Evolutionary conservation across 371 early-diverging fungal species (phyloP).

Genomic region (Apophysomyces sp.): DNA sequence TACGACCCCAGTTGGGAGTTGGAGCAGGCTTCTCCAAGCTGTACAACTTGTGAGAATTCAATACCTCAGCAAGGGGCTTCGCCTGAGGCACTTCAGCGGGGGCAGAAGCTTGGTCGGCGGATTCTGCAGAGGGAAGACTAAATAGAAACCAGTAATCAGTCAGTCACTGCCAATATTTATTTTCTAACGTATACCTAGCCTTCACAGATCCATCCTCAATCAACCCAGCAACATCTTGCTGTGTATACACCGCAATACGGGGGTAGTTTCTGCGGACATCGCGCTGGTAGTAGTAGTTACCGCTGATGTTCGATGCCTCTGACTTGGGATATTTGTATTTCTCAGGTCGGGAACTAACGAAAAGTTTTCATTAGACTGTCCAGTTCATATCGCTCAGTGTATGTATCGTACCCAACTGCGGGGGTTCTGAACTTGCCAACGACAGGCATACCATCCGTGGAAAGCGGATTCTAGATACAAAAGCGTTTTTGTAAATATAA

Average conservation of each 20-base stretch:
- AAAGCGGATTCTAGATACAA: slow-evolving; percentile 54
- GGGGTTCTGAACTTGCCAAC: slow-evolving; percentile 61
- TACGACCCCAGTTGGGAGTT: slow-evolving; percentile 40
- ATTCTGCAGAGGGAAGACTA: slow-evolving; percentile 30
- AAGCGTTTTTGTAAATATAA: neutral
- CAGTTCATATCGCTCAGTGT: neutral
- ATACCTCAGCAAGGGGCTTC: slow-evolving; percentile 46
- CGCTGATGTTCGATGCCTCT: slow-evolving; percentile 62
- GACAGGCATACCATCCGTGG: slow-evolving; percentile 62
- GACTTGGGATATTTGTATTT: slow-evolving; percentile 56
- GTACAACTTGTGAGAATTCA: slow-evolving; percentile 38
- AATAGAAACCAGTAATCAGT: neutral
- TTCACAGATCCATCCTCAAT: slow-evolving; percentile 51
- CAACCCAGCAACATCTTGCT: slow-evolving; percentile 71
- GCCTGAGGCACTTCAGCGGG: slow-evolving; percentile 18
- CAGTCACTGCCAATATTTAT: neutral
- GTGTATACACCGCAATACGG: slow-evolving; percentile 80
- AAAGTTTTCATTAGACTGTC: neutral
- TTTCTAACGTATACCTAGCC: slow-evolving; percentile 29
- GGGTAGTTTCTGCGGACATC: slow-evolving; percentile 92
- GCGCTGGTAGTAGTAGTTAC: slow-evolving; percentile 89
- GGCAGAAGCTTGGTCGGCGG: slow-evolving; percentile 17
- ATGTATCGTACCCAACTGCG: slow-evolving; percentile 50
- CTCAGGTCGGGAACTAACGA: slow-evolving; percentile 50
- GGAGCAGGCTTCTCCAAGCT: slow-evolving; percentile 33